These are phyloP conservation scores for Berberis thunbergii DNA, from an alignment of 164 flowering plant genomes.

Conservation along the genomic window DNA sequence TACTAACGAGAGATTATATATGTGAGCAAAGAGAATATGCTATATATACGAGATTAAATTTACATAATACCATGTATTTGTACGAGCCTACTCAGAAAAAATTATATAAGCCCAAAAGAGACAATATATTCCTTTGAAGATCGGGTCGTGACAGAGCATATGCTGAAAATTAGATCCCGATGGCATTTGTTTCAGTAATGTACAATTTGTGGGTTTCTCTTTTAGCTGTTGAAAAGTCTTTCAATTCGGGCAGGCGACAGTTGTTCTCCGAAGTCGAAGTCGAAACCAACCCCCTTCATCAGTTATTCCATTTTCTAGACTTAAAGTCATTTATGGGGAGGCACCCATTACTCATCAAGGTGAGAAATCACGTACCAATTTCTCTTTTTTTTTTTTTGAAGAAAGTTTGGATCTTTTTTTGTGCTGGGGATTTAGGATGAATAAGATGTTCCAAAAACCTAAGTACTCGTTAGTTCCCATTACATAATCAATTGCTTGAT, in stretches of 20 bases:
- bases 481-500: background rate
- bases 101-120: too few species aligned
- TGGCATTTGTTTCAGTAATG: too few species aligned
- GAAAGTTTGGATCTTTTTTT: background rate
- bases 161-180: too few species aligned
- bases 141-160: too few species aligned
- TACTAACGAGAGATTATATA: too few species aligned
- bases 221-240: too few species aligned
- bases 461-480: background rate
- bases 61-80: too few species aligned
- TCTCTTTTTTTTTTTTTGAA: background rate
- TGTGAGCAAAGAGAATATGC: too few species aligned
- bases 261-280: conserved; percentile 45
- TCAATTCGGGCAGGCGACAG: conserved; percentile 23
- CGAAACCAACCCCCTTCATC: conserved; percentile 13
- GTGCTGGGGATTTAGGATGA: background rate
- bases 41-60: too few species aligned
- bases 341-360: conserved; percentile 22
- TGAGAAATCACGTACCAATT: conserved; percentile 1
- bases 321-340: conserved; percentile 59
- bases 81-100: too few species aligned
- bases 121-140: too few species aligned
- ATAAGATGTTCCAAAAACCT: background rate
- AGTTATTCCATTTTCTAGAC: conserved; percentile 36
- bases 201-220: too few species aligned